Evolutionary conservation across 2,329 filamentous ascomycete genomes (phyloP).

Genomic region (Xylaria sp.): DNA sequence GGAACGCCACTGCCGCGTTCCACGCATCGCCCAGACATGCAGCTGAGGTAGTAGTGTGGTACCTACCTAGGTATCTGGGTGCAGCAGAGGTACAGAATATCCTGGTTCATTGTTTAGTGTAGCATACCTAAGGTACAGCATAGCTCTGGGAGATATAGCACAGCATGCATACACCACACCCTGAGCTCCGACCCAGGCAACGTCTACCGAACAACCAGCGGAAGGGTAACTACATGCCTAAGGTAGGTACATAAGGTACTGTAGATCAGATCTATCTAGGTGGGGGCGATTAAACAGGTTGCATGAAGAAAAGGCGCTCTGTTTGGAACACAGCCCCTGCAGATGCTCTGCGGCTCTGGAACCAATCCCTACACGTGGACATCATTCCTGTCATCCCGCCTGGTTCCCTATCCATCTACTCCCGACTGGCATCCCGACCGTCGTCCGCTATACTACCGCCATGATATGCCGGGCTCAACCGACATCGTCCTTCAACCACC

Average conservation of each 20-base stretch:
- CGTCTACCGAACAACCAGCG: slow-evolving; percentile 2
- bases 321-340: slow-evolving; percentile 26
- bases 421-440: neutral
- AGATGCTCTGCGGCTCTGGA: slow-evolving; percentile 33
- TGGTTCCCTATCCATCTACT: neutral
- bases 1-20: slow-evolving; percentile 34
- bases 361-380: slow-evolving; percentile 26
- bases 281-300: slow-evolving; percentile 15
- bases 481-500: neutral
- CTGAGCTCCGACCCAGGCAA: slow-evolving; percentile 10
- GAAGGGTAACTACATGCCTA: no score
- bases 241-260: neutral
- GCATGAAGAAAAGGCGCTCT: slow-evolving; percentile 14
- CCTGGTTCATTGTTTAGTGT: no score
- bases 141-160: no score
- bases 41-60: neutral
- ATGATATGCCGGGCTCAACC: neutral
- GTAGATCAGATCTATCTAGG: slow-evolving; percentile 24
- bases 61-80: no score
- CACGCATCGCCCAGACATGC: slow-evolving; percentile 1
- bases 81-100: no score
- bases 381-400: slow-evolving; percentile 8
- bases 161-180: neutral
- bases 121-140: no score
- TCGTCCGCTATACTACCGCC: neutral